Percentiles rank a stretch among this genome's conserved stretches.
Conservation (phyloP, 352 stramenopile genomes). For the Aphanomyces invadans region DNA sequence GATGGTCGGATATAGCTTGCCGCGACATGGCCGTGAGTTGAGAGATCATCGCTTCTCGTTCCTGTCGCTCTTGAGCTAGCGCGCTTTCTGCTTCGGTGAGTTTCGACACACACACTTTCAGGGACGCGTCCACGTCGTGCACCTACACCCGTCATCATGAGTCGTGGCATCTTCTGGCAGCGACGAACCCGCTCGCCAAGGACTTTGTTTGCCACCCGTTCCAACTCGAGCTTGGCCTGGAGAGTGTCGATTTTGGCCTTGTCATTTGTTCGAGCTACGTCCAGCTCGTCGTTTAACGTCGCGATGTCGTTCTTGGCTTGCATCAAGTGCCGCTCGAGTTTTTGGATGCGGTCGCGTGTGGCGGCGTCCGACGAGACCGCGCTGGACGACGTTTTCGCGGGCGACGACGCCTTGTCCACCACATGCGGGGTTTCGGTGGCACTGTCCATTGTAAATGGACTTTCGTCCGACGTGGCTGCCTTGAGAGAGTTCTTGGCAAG, state of each 20-base stretch:
- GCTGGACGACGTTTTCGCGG: conserved; percentile 6
- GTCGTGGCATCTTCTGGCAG: neutral
- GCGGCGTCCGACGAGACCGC: neutral
- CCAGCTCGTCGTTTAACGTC: conserved; percentile 31
- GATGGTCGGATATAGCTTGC: conserved; percentile 46
- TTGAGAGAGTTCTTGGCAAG: conserved; percentile 28
- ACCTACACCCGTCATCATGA: conserved; percentile 22
- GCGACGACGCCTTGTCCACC: neutral
- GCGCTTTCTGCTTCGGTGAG: conserved; percentile 43
- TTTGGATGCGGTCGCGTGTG: conserved; percentile 25
- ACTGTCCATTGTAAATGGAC: conserved; percentile 23
- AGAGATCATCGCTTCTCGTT: conserved; percentile 37
- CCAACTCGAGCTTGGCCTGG: conserved; percentile 44
- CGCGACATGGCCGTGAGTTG: conserved; percentile 41
- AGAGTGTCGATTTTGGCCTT: conserved; percentile 33
- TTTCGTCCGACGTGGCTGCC: neutral
- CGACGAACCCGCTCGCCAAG: conserved; percentile 29
- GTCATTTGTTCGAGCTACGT: conserved; percentile 30
- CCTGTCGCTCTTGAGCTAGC: conserved; percentile 40
- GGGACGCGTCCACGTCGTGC: conserved; percentile 38
- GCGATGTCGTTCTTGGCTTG: conserved; percentile 36
- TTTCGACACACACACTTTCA: conserved; percentile 37
- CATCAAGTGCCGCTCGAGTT: conserved; percentile 45
- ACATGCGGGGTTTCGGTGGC: conserved; percentile 31
- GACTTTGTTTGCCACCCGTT: conserved; percentile 39